phyloP scores from a whole-genome alignment of 768 basidiomycete genomes.

The Lactifluus piperatus region DNA sequence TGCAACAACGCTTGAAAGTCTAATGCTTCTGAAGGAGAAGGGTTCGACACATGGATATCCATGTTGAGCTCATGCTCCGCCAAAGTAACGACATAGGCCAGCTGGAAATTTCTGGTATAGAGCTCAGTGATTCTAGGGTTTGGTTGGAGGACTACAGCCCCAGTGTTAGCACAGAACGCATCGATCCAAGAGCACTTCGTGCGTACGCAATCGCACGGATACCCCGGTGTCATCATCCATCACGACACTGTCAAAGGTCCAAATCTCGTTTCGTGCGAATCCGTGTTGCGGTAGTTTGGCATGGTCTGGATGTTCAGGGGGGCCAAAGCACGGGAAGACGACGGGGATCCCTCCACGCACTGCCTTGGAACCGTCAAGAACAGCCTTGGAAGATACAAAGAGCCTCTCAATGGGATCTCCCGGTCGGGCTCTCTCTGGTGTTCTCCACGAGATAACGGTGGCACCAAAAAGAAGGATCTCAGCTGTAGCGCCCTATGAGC shows the following conservation, averaged over 20 bases:
- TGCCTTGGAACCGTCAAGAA: conserved; percentile 73
- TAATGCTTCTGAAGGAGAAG: conserved; percentile 38
- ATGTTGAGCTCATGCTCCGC: conserved; percentile 65
- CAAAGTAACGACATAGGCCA: conserved; percentile 78
- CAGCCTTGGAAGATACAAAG: conserved; percentile 75
- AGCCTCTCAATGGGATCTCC: conserved; percentile 51
- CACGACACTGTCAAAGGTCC: conserved; percentile 58
- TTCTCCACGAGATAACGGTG: conserved; percentile 81
- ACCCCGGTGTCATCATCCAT: conserved; percentile 64
- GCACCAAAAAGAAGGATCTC: conserved; percentile 76
- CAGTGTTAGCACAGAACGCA: neutral
- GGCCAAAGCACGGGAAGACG: conserved; percentile 86
- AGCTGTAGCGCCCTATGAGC: conserved; percentile 49
- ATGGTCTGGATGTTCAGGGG: conserved; percentile 70
- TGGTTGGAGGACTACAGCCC: conserved; percentile 50
- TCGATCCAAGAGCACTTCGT: too few relatives aligned
- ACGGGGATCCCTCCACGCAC: conserved; percentile 50
- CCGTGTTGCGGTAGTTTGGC: conserved; percentile 75
- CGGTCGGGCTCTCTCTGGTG: conserved; percentile 29
- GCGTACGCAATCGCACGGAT: conserved; percentile 70
- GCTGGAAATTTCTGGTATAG: conserved; percentile 59
- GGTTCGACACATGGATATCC: conserved; percentile 72
- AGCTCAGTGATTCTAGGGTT: conserved; percentile 45
- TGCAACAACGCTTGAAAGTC: conserved; percentile 93
- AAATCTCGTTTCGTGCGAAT: conserved; percentile 72